Evolutionary conservation across 2,329 filamentous ascomycete genomes (phyloP), one percentile per base, ranked within the genome.

Genomic region (Biscogniauxia mediterranea): DNA sequence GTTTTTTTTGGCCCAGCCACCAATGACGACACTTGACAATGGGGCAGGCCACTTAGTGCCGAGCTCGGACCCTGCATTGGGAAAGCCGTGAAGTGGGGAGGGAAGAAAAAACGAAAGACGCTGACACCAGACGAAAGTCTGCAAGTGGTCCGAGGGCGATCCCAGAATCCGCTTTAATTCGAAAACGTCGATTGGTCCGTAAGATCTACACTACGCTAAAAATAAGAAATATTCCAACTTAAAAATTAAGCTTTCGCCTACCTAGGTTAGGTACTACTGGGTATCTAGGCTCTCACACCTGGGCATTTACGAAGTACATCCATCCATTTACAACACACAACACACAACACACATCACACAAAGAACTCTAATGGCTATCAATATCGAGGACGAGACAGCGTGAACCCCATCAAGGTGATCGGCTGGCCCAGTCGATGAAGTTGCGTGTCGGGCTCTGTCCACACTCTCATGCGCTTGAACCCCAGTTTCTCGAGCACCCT

Each of bases 401-500:
- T 46, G 38, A 46, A n/a, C 17, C 38, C 17, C 2, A 46, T 60
- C 50, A 71, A 32, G 21, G 59, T 61, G 8, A 72, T 21, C 1
- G 66, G 63, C 55, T 73, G 55, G 4, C 70, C 70, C 5, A 69
- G 52, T 28, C 60, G 56, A 59, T 70, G 65, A 4, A 66, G 57
- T 25, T 68, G 67, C 9, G 65, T 68, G 59, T 71, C 66, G 2
- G 63, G 66, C 56, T 70, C 70, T 3, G 65, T 69, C 68, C 68
- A 73, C 19, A 66, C 63, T 19, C 55, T 62, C 15, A 69, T 71
- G n/a, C 65, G 56, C 23, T 56, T n/a, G 55, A 71, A 72, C 2
- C 70, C 70, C 2, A 68, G 38, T 52, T 73, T 73, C 58, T 66
- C 63, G 25, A 73, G 61, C 23, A 73, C 67, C 56, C 56, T 66